These are phyloP conservation scores for Wickerhamiella galacta DNA, from an alignment of 805 yeast species.

Conservation along the genomic window DNA sequence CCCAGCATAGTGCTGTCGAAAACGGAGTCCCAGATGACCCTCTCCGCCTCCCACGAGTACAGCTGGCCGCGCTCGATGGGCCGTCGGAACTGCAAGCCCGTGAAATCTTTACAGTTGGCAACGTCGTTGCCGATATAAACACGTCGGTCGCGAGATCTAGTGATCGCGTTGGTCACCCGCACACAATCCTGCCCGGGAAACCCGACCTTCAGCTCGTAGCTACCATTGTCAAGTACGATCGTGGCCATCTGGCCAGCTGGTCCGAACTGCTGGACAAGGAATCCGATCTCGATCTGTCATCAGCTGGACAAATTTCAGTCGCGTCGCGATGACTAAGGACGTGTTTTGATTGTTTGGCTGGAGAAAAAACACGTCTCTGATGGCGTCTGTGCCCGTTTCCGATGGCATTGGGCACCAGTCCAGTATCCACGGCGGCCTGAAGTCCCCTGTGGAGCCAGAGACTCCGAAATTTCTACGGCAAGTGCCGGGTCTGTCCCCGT, in stretches of 20 bases:
- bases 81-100: conserved; percentile 56
- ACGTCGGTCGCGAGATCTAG: conserved; percentile 59
- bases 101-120: conserved; percentile 46
- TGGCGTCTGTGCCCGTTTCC: no score
- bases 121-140: conserved; percentile 59
- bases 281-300: no score
- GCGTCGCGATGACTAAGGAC: no score
- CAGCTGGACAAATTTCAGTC: no score
- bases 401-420: no score
- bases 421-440: no score
- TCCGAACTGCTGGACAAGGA: no score
- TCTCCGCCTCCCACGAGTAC: conserved; percentile 80
- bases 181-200: conserved; percentile 27
- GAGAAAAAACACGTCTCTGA: no score
- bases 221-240: conserved; percentile 62
- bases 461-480: no score
- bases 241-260: background rate
- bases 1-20: conserved; percentile 27
- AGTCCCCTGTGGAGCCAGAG: no score
- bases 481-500: no score
- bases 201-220: conserved; percentile 63
- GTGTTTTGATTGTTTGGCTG: no score
- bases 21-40: conserved; percentile 77
- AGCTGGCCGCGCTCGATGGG: conserved; percentile 84
- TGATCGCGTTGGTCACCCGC: conserved; percentile 49